Base-by-base conservation (phyloP, 2,329 filamentous ascomycete genomes). In the Coleophoma cylindrospora region DNA sequence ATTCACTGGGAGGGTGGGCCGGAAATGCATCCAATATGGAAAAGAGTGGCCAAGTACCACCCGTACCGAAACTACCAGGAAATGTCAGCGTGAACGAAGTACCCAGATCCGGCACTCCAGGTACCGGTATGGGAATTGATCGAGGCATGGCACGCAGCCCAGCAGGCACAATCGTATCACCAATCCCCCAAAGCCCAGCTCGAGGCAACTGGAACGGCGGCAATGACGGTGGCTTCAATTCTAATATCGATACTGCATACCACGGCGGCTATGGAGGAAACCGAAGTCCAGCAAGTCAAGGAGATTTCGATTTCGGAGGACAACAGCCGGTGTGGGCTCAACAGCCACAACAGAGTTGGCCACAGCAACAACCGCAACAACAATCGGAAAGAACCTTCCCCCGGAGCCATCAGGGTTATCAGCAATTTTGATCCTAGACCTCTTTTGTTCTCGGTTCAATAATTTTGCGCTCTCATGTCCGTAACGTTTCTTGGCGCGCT, bases 1-100 rank as follows among this genome's bases (percentile, higher is more conserved):
- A 64, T 52, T 57, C 57, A 10, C 48, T 62, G 3, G 61, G 61
- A 36, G 60, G 60, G 17, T 64, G 59, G 60, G 56, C 54, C 36
- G 51, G 54, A 34, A 49, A 47, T 44, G 15, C 45, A 22, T 33
- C 33, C 21, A 9, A 52, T 37, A 48, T 49, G 10, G 33, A 36
- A 37, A 38, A 38, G 36, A 17, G 14, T 17, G 43, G 43, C 12
- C 49, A 51, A 11, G 34, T 47, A 33, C 49, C 54, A 21, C 45
- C 46, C 11, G 37, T 47, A 8, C 44, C 48, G 12, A 58, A 53
- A 13, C n/a, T 47, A 17, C 51, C 49, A 13, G 34, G 34, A 13
- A 50, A 40, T 21, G 49, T 53, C 13, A 37, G 40, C 7, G 40
- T 40, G 8, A 52, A 53, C 19, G 54, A 59, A 19, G 21, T 55